Percentiles rank a stretch among this genome's conserved stretches.
Conservation (phyloP, 805 yeast species). For the Diddensiella santjacobensis region DNA sequence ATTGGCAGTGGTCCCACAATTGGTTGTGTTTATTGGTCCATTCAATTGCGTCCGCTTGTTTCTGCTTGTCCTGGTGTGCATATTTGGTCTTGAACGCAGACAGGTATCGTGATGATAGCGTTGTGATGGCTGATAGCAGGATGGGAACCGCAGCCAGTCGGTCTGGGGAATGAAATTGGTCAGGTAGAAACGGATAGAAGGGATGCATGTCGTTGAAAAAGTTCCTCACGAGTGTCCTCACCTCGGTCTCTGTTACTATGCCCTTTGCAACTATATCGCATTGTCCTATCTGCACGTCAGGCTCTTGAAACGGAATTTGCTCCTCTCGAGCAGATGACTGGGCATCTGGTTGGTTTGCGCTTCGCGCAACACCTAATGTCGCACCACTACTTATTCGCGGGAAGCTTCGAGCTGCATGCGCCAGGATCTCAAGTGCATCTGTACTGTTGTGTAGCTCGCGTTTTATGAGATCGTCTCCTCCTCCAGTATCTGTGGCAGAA, state of each 20-base stretch:
- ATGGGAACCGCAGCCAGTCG: conserved; percentile 76
- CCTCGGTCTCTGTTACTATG: conserved; percentile 51
- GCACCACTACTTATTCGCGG: conserved; percentile 30
- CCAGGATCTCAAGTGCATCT: conserved; percentile 38
- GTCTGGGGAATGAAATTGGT: conserved; percentile 61
- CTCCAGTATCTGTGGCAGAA: background rate
- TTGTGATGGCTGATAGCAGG: conserved; percentile 71
- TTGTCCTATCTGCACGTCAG: conserved; percentile 40
- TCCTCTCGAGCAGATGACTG: background rate
- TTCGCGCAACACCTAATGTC: background rate
- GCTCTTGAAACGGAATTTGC: conserved; percentile 1
- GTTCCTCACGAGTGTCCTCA: conserved; percentile 28
- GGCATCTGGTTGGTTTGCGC: background rate
- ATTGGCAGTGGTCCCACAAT: conserved; percentile 80
- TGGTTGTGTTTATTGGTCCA: conserved; percentile 51
- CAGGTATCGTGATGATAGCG: conserved; percentile 77
- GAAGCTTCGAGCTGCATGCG: conserved; percentile 34
- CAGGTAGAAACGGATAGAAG: conserved; percentile 82
- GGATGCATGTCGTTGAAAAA: conserved; percentile 84
- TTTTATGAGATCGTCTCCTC: conserved; percentile 15
- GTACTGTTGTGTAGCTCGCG: conserved; percentile 35
- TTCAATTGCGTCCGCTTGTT: too few species aligned
- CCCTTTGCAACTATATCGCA: conserved; percentile 58
- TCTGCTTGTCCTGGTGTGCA: conserved; percentile 9
- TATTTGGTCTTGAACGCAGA: conserved; percentile 31